Percentiles rank a stretch among this genome's conserved stretches.
Conservation (phyloP, 257 asterid species). For the Fraxinus anomala region DNA sequence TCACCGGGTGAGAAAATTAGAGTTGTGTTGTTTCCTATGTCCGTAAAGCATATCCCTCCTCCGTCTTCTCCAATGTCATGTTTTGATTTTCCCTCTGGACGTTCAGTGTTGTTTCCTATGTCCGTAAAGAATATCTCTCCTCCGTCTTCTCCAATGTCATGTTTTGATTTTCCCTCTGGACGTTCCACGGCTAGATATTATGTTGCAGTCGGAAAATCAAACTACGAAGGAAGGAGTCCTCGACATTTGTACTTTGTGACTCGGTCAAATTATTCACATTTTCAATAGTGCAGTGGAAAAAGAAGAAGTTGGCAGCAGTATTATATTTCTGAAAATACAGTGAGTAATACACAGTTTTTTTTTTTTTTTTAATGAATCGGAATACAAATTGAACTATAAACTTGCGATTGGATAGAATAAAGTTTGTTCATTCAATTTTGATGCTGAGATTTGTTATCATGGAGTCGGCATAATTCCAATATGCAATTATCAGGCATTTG, state of each 20-base stretch:
- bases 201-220: constrained; percentile 20
- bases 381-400: neutral
- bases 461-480: neutral
- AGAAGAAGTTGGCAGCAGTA: neutral
- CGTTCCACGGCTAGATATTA: constrained; percentile 26
- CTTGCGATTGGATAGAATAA: neutral
- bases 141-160: constrained; percentile 69
- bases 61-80: constrained; percentile 71
- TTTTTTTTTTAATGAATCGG: neutral
- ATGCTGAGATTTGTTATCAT: neutral
- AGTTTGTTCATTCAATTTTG: neutral
- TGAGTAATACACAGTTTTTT: neutral
- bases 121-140: constrained; percentile 52
- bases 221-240: constrained; percentile 28
- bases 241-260: constrained; percentile 31
- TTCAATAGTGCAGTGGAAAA: neutral
- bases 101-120: constrained; percentile 51
- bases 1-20: constrained; percentile 61
- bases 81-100: constrained; percentile 49
- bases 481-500: too few species aligned
- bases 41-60: constrained; percentile 51
- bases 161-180: constrained; percentile 52
- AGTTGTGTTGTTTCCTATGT: constrained; percentile 61
- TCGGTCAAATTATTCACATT: constrained; percentile 27
- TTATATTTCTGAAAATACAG: constrained; percentile 23